Base-by-base conservation (phyloP, 1,139 yeast species). In the Zygosaccharomyces sapae region DNA sequence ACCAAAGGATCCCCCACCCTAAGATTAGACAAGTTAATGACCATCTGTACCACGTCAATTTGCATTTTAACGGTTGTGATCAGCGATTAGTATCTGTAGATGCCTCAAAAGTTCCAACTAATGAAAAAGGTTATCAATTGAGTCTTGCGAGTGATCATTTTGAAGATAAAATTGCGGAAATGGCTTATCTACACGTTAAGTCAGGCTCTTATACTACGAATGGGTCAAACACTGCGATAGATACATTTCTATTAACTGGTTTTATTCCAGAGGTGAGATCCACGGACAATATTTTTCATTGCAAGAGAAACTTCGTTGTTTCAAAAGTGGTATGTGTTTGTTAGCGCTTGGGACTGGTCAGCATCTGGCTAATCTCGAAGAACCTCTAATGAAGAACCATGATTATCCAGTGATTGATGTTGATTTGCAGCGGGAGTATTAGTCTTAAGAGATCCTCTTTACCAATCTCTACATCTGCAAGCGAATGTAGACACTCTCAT, bases 201-300 rank as follows among this genome's bases (percentile, higher is more conserved):
- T 84, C 85, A 0, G 62, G 70, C 16, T 84, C 86, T 2, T 85
- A 85, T 58, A 67, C 72, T n/a, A 79, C 80, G 46, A 62, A 63
- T 4, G 97, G 97, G 0, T 87, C 96, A 0, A 87, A 88, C 61
- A 80, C 86, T 62, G 86, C 88, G 1, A 70, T 76, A n/a, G 96
- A 86, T 57, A 77, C 86, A 0, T 86, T 69, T 56, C 67, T 79
- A 42, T 55, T 88, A 5, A 72, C 81, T 3, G 89, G 90, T 0
- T 88, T 87, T 84, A 62, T 83, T 2, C 96, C 96, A 0, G 89
- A 86, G 53, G 77, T 80, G 33, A 55, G 76, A 1, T 56, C 71
- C 5, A 57, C 64, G 22, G 42, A 59, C 50, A 33, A 46, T 48
- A 30, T 33, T 16, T 27, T 54, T 3, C 58, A 59, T 39, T 66